Evolutionary conservation across 164 flowering plant species (phyloP).

Genomic region (Warburgia ugandensis): DNA sequence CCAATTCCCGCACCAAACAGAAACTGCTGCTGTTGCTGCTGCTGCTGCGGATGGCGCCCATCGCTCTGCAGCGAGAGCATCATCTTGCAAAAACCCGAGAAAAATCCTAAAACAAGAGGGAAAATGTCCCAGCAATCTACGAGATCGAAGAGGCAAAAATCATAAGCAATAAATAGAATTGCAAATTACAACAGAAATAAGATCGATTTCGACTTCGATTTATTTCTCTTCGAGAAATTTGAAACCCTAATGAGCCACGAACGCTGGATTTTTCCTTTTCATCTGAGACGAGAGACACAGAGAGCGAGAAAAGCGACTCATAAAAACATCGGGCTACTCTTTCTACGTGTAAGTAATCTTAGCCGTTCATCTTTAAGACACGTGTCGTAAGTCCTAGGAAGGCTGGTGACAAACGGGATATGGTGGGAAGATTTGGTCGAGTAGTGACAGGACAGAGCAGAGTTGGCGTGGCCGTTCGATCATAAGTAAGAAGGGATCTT

Average conservation of each 20-base stretch:
- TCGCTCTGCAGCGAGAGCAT: constrained; percentile 50
- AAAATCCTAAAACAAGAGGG: constrained; percentile 1
- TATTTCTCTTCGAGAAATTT: not conserved
- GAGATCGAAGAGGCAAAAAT: no score
- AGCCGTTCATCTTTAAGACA: not conserved
- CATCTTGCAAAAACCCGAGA: no score
- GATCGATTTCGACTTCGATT: not conserved
- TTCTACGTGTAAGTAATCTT: not conserved
- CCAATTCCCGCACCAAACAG: constrained; percentile 3
- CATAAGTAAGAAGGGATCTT: not conserved
- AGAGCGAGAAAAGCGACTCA: not conserved
- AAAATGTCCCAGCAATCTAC: not conserved
- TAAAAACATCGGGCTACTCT: not conserved
- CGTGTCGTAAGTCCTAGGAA: not conserved
- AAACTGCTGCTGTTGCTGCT: constrained; percentile 21
- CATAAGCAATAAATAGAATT: no score
- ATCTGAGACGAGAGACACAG: not conserved
- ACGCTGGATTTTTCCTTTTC: not conserved
- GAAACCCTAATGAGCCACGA: not conserved
- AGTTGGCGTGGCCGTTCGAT: not conserved
- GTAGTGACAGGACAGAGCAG: not conserved
- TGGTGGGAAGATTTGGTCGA: not conserved
- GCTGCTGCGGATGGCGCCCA: constrained; percentile 31
- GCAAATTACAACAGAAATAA: constrained; percentile 1
- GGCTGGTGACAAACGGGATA: not conserved